Conservation (phyloP, 2,329 filamentous ascomycete species). For the Blumeria graminis region DNA sequence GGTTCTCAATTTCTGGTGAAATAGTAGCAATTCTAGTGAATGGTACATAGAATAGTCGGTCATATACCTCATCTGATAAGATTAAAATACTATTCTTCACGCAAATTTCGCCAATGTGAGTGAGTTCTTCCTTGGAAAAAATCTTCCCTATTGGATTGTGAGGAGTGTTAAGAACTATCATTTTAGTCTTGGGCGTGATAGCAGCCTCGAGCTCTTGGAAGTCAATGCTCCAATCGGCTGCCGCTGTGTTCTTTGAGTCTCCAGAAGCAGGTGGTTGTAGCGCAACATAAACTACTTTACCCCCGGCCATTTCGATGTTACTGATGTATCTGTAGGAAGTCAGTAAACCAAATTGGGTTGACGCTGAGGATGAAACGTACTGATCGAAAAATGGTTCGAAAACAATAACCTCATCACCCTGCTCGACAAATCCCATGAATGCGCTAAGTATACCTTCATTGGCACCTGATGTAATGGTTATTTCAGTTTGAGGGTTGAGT, state of each 20-base stretch:
- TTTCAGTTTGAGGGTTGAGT: constrained; percentile 72
- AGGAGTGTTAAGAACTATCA: constrained; percentile 77
- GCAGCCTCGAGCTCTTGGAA: constrained; percentile 59
- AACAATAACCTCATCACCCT: background rate
- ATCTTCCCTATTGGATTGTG: constrained; percentile 96
- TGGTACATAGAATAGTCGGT: constrained; percentile 80
- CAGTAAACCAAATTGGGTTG: constrained; percentile 1
- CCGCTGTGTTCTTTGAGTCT: constrained; percentile 54
- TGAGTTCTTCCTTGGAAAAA: constrained; percentile 60
- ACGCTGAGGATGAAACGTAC: constrained; percentile 19
- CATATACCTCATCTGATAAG: constrained; percentile 80
- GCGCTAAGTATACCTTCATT: constrained; percentile 88
- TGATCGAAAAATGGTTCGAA: constrained; percentile 76
- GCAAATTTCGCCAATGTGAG: constrained; percentile 66
- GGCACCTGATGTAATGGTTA: constrained; percentile 80
- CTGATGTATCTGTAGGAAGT: constrained; percentile 45
- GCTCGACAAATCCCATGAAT: constrained; percentile 79
- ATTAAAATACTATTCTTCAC: constrained; percentile 89
- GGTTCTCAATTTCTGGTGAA: constrained; percentile 64
- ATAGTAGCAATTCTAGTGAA: constrained; percentile 84
- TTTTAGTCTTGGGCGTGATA: constrained; percentile 72
- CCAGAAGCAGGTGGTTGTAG: constrained; percentile 70
- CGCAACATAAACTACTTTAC: constrained; percentile 87
- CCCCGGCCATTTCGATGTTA: constrained; percentile 96
- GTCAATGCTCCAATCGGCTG: constrained; percentile 71